Evolutionary conservation across 2,329 filamentous ascomycete species (phyloP), one percentile per base, ranked within the genome.

Genomic region (Nemania sp.): DNA sequence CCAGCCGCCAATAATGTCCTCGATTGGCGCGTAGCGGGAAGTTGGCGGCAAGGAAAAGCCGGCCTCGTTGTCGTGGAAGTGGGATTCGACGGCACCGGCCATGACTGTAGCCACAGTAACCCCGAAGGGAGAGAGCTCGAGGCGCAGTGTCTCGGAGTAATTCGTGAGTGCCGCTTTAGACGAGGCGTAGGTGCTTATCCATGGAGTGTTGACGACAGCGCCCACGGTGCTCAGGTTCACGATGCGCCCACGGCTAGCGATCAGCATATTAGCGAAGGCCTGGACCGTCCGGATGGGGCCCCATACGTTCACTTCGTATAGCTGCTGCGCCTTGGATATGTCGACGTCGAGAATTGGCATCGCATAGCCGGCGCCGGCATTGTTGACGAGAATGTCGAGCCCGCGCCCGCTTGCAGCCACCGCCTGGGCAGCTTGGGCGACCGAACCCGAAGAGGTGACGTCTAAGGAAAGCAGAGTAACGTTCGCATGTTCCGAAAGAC

Each of bases 1-100:
- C 65, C 63, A 67, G 15, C 59, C 57, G 25, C 55, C 59, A 15
- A 69, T 67, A 5, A 46, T 60, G 3, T 63, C 32, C 20, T 62
- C 21, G 53, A 69, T 69, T 6, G 51, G 39, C 3, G 39, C 51
- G 21, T 69, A 67, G 29, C 45, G 54, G 12, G 64, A 69, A 2
- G 2, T 34, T 3, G 43, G 4, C 10, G 64, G 63, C 11, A 68
- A 47, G 1, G 21, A 13, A 18, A 54, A 42, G 13, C 35, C 35
- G 15, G 49, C 17, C 15, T 60, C 54, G 42, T 60, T 64, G 45
- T 40, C 54, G 49, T 60, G 61, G 35, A 52, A 52, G 18, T 52
- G 40, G 35, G 49, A 42, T 13, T 18, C 15, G n/a, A 49, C 17
- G 29, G 34, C 67, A 5, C 54, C 46, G 29, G 25, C 25, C 37